Percentiles rank a stretch among this genome's conserved stretches.
Evolutionary conservation across 441 rosid genomes (phyloP).

Genomic region (Cnidoscolus chayamansa): DNA sequence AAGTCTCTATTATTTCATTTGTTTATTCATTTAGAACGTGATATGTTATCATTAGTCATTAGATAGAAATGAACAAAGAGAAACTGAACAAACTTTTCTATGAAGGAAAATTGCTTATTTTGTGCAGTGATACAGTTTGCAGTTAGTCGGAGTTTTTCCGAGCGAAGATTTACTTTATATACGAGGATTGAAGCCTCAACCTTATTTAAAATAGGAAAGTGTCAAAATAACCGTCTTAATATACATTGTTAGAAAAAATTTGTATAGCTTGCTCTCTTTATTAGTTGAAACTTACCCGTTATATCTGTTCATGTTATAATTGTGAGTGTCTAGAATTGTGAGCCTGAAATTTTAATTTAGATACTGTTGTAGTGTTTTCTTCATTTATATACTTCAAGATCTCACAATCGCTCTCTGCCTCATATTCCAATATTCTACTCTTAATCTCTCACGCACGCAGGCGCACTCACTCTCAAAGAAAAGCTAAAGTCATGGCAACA

Average conservation of each 20-base stretch:
- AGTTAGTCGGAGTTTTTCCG: no score
- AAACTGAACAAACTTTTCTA: conserved; percentile 9
- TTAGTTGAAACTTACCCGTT: no score
- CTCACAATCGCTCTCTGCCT: neutral
- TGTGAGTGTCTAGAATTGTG: no score
- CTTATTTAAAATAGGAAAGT: no score
- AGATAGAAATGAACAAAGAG: neutral
- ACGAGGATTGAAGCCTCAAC: no score
- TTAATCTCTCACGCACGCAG: neutral
- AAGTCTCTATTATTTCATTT: conserved; percentile 3
- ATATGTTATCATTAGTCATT: neutral
- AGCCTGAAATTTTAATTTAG: neutral
- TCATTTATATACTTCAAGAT: neutral
- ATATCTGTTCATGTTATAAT: no score
- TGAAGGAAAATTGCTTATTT: neutral
- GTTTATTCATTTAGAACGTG: conserved; percentile 12
- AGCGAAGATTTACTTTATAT: no score
- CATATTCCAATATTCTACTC: neutral
- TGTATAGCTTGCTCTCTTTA: no score
- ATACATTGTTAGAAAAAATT: no score
- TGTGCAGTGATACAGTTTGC: neutral
- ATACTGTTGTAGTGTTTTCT: neutral
- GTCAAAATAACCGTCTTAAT: no score
- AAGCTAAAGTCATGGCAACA: conserved; percentile 11
- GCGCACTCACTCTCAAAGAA: neutral